Conservation (phyloP, 176 grass and related monocot species). For the Thalia dealbata region DNA sequence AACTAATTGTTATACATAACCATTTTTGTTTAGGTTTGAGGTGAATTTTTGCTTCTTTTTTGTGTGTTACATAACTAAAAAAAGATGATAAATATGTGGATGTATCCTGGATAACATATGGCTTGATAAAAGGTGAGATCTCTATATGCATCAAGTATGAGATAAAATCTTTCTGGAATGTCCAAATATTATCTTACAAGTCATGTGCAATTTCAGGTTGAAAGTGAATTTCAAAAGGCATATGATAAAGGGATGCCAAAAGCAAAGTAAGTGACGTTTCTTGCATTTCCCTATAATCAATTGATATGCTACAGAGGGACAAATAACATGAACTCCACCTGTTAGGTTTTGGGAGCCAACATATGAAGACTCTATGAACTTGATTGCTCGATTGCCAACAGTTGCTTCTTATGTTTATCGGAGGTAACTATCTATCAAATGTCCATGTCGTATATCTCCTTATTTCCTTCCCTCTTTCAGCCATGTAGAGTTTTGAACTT, state of each 20-base stretch:
- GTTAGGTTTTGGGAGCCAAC: conserved; percentile 96
- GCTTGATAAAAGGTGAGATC: too few relatives aligned
- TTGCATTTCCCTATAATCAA: not conserved
- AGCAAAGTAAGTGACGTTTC: conserved; percentile 46
- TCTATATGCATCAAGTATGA: too few relatives aligned
- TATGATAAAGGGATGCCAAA: conserved; percentile 84
- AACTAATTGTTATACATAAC: too few relatives aligned
- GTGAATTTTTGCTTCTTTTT: too few relatives aligned
- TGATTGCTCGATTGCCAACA: conserved; percentile 72
- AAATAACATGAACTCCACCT: conserved; percentile 18
- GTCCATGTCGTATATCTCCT: not conserved
- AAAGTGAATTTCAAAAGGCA: conserved; percentile 97
- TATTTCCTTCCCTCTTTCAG: not conserved
- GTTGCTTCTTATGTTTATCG: conserved; percentile 91
- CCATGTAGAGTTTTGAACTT: too few relatives aligned
- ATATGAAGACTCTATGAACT: conserved; percentile 92
- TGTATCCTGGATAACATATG: too few relatives aligned
- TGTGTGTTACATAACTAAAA: too few relatives aligned
- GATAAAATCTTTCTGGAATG: too few relatives aligned
- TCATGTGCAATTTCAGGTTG: conserved; percentile 43
- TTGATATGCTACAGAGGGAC: conserved; percentile 9
- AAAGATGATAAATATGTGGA: too few relatives aligned
- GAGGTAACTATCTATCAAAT: conserved; percentile 37
- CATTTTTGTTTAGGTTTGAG: too few relatives aligned
- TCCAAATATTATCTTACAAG: too few relatives aligned